Conservation (phyloP, 2,329 filamentous ascomycete species). For the Ceratocystis huliohia region DNA sequence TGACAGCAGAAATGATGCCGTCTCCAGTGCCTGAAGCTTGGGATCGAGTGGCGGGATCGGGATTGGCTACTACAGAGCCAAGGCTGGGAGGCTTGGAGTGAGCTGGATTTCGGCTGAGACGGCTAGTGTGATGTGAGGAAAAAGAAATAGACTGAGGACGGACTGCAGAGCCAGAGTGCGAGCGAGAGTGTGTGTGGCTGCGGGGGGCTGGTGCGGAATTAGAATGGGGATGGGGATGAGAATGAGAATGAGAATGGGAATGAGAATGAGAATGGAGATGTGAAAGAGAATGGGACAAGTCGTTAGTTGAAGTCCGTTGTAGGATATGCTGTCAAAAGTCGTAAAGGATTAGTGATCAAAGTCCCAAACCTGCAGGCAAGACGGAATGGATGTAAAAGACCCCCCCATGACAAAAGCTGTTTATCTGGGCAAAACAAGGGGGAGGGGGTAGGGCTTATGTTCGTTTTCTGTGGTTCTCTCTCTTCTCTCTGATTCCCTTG, state of each 20-base stretch:
- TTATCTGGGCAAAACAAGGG: conserved; percentile 2
- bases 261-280: background rate
- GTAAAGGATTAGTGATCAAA: conserved; percentile 5
- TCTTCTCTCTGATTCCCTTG: conserved; percentile 2
- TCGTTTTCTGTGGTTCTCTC: background rate
- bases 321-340: conserved; percentile 15
- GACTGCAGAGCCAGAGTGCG: background rate
- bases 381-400: background rate
- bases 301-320: conserved; percentile 9
- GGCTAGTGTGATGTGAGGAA: background rate
- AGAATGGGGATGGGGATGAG: background rate
- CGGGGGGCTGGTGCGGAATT: background rate
- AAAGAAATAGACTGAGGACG: background rate
- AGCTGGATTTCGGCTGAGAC: background rate
- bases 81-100: background rate
- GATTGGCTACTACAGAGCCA: background rate
- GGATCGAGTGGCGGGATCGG: background rate
- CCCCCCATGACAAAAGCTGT: background rate
- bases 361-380: background rate
- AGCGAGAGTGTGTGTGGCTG: background rate
- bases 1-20: background rate
- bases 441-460: background rate
- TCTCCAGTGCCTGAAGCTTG: background rate
- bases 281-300: conserved; percentile 9
- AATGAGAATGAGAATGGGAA: background rate